Evolutionary conservation across 2,329 filamentous ascomycete species (phyloP), one percentile per base, ranked within the genome.

Genomic region (Colletotrichum salicis): DNA sequence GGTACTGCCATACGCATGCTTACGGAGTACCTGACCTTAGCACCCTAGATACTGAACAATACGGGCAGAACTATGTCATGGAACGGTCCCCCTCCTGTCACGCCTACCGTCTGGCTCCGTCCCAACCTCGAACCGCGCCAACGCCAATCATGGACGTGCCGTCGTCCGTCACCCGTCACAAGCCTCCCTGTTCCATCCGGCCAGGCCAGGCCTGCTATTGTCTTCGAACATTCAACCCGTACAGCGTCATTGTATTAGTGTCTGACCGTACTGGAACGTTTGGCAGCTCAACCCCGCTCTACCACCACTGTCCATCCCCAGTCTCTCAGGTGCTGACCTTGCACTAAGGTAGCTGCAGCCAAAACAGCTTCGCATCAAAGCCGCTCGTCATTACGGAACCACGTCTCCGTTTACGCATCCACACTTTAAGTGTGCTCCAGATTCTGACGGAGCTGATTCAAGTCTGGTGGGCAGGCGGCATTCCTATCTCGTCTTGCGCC

Each of bases 61-160:
- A 48, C 59, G 31, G 37, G n/a, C 41, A 33, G 57, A 29, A 58
- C 37, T 48, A 69, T 69, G 59, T 69, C 69, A 71, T 69, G 65
- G 67, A 59, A 71, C 69, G 27, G 65, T 69, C 51, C 69, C 54
- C 35, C 51, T 56, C 45, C 48, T 59, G 69, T 45, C 69, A 71
- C 69, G 59, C 45, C 58, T 56, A 63, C 69, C 69, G 69, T 71
- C 68, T 71, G 54, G 69, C 24, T 57, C 68, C 64, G 64, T 71
- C 64, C 58, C 56, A 41, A 29, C 48, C 54, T 22, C 41, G n/a
- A 62, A 62, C 41, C 22, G 41, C n/a, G 41, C 41, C 57, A 24
- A 29, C 57, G 57, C 63, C 63, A 57, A 52, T 31, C 67, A 67
- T 56, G 56, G 62, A 55, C 56, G 55, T 70, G 67, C 41, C 56